Evolutionary conservation across 345 rosid species (phyloP).

Genomic region (Lepidium sativum): DNA sequence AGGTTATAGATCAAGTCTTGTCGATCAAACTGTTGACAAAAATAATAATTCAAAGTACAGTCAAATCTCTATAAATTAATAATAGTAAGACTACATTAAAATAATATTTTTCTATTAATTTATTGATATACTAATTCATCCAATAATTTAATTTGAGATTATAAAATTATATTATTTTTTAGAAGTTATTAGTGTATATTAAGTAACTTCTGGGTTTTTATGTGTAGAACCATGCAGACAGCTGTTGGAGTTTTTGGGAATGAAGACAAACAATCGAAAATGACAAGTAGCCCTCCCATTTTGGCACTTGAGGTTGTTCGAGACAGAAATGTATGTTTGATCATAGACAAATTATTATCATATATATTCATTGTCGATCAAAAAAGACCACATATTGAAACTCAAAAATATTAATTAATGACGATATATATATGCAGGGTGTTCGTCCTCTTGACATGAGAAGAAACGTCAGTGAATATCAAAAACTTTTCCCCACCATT

Average conservation of each 20-base stretch:
- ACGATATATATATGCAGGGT: too few species aligned
- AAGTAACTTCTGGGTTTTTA: not conserved
- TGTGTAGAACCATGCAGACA: constrained; percentile 66
- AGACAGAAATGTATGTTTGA: constrained; percentile 53
- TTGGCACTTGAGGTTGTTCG: constrained; percentile 65
- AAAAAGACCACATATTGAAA: not conserved
- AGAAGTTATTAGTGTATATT: too few species aligned
- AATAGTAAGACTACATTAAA: too few species aligned
- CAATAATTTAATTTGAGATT: too few species aligned
- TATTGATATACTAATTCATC: too few species aligned
- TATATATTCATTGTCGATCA: not conserved
- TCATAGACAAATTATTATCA: too few species aligned
- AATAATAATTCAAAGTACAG: too few species aligned
- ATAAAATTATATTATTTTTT: too few species aligned
- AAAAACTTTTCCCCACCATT: constrained; percentile 46
- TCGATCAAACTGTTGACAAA: too few species aligned
- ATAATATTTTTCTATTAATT: too few species aligned
- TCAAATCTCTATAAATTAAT: too few species aligned
- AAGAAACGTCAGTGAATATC: constrained; percentile 46
- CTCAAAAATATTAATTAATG: not conserved
- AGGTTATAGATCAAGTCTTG: too few species aligned
- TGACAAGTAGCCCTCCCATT: constrained; percentile 40
- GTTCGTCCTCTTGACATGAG: constrained; percentile 80
- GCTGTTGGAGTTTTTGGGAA: constrained; percentile 56
- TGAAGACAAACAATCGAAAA: constrained; percentile 15